Conservation (phyloP, 805 yeast species). For the Kurtzmaniella cleridarum region DNA sequence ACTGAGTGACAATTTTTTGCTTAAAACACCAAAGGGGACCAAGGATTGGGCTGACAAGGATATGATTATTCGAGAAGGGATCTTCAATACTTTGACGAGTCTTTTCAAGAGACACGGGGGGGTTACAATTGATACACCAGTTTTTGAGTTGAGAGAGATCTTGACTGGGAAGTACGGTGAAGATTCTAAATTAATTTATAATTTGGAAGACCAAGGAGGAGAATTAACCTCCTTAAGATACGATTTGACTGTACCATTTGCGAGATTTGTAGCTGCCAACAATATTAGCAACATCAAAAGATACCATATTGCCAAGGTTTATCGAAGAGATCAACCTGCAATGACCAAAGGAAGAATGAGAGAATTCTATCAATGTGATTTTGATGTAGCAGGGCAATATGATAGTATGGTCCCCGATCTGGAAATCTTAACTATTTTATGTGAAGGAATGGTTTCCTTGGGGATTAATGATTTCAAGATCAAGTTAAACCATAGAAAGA, state of each 20-base stretch:
- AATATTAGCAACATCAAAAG: conserved; percentile 85
- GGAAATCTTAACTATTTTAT: conserved; percentile 74
- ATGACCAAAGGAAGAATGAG: conserved; percentile 99
- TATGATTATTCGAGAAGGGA: conserved; percentile 89
- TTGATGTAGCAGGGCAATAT: conserved; percentile 90
- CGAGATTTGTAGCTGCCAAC: conserved; percentile 95
- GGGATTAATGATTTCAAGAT: conserved; percentile 88
- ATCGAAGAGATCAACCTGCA: conserved; percentile 99
- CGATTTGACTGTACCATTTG: conserved; percentile 97
- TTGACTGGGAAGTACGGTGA: conserved; percentile 97
- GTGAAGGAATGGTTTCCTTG: conserved; percentile 77
- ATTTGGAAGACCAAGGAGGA: conserved; percentile 98
- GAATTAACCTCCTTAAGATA: conserved; percentile 92
- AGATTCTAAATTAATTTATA: conserved; percentile 93
- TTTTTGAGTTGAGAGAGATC: conserved; percentile 91
- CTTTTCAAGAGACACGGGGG: conserved; percentile 96
- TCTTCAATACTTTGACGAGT: conserved; percentile 65
- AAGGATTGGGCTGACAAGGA: conserved; percentile 99
- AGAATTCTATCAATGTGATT: conserved; percentile 98
- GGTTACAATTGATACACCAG: conserved; percentile 97
- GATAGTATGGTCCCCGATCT: conserved; percentile 97
- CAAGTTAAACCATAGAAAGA: conserved; percentile 92
- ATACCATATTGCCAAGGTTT: conserved; percentile 96
- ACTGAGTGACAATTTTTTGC: conserved; percentile 56
- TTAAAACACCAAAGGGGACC: conserved; percentile 95